Evolutionary conservation across 2,329 filamentous ascomycete genomes (phyloP), one percentile per base, ranked within the genome.

Genomic region (Fusarium nanum): DNA sequence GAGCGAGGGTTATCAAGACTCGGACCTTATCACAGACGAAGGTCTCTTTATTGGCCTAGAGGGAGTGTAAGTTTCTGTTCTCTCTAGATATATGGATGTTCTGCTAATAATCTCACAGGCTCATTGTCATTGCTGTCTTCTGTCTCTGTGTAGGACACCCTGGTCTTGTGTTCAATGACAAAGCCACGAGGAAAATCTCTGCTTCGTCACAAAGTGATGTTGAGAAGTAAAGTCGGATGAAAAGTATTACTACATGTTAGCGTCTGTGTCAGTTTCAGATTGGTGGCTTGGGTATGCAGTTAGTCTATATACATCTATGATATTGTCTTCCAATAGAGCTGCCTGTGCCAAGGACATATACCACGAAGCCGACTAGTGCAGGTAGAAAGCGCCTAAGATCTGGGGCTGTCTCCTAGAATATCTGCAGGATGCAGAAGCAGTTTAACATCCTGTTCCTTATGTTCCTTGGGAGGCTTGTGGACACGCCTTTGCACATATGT

Each of bases 1-100:
- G 64, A 87, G 85, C 65, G 81, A 89, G 41, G 90, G 90, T 3
- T 92, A 89, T 80, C 81, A 73, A 7, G 42, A 77, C 27, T 89
- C 88, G 0, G 76, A 81, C 8, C 76, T 91, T 58, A 86, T 90
- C 42, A 80, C 80, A 7, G 73, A 88, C 42, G 78, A 89, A 73
- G 77, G 76, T 0, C 74, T 85, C 4, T 88, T 89, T 65, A 87
- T 88, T 65, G 84, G 78, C 0, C 79, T 89, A 1, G 87, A 89
- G 78, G 85, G 84, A 76, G 80, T 80, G 81, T 83, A 74, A 70
- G 80, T 77, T 2, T 59, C 14, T 7, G 25, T 30, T 4, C 4
- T 5, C 28, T 2, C 6, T 7, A 20, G 20, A 13, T n/a, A 12
- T 5, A 1, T 5, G 4, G 6, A 5, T 6, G 2, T 10, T 2